These are phyloP conservation scores for Dioscorea zingiberensis DNA, from an alignment of 106 monocot genomes.

Conservation along the genomic window DNA sequence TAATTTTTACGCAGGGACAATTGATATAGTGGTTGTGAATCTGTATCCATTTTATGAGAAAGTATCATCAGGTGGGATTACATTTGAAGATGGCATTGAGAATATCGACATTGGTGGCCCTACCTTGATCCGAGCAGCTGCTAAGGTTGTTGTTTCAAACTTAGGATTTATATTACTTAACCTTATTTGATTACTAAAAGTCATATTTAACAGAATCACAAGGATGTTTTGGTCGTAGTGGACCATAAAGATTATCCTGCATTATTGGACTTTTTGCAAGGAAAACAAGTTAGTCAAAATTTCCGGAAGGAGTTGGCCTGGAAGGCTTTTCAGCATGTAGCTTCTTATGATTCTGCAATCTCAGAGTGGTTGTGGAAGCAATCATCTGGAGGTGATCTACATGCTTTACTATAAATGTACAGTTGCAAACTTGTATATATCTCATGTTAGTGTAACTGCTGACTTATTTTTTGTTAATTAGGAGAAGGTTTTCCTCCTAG, in stretches of 20 bases:
- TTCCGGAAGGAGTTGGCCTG: conserved; percentile 75
- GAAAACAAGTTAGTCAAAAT: conserved; percentile 48
- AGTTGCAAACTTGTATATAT: background rate
- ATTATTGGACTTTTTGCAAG: conserved; percentile 72
- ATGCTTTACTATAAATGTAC: background rate
- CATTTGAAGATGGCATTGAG: conserved; percentile 95
- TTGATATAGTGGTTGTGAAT: conserved; percentile 94
- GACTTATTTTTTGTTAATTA: conserved; percentile 14
- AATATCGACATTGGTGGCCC: conserved; percentile 96
- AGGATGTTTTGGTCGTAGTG: conserved; percentile 90
- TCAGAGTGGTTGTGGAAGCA: conserved; percentile 99
- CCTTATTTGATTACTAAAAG: background rate
- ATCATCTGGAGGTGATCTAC: conserved; percentile 36
- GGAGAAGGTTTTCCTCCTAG: conserved; percentile 66
- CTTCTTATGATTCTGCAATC: conserved; percentile 94
- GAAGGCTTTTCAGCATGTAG: conserved; percentile 96
- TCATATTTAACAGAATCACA: conserved; percentile 70
- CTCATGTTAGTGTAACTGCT: background rate
- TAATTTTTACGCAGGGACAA: conserved; percentile 30
- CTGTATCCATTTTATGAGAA: conserved; percentile 89
- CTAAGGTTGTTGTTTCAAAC: conserved; percentile 44
- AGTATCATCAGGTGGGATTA: conserved; percentile 56
- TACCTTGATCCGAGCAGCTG: conserved; percentile 90
- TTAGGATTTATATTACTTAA: background rate
- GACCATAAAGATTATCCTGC: conserved; percentile 84